Base-by-base conservation (phyloP, 2,329 filamentous ascomycete genomes). In the Berkeleyomyces rouxiae region DNA sequence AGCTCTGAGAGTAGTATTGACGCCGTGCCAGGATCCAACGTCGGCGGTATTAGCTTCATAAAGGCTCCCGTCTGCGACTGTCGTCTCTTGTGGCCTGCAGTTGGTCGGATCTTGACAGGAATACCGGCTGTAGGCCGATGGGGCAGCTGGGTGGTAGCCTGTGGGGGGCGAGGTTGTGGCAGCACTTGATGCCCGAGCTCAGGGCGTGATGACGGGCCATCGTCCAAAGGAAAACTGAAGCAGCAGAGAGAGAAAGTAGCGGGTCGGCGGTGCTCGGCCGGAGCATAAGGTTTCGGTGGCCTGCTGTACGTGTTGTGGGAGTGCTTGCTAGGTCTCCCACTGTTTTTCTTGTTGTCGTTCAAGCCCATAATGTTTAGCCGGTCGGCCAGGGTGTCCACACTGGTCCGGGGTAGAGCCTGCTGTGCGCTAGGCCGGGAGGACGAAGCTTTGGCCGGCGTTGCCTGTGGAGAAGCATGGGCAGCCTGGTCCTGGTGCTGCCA, bases 401-500 rank as follows among this genome's bases (percentile, higher is more conserved):
- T 96, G 42, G 83, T 86, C 60, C 88, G 79, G 63, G 82, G 78
- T 67, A 72, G 3, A 84, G 81, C 33, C 31, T 57, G 42, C 7
- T 16, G 40, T 42, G 36, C 31, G 31, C 11, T 6, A 13, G 58
- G 42, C 43, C 53, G 47, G 23, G 40, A 16, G 6, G 42, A 39
- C 4, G 39, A 43, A 36, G 31, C 23, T 39, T 53, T 64, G 5
- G 82, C 78, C 1, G 77, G 75, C 65, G 74, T 78, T 16, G 77
- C 77, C 53, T 71, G 72, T 1, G 77, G 71, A 7, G 78, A 77
- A 63, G 72, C 69, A 44, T 63, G 61, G 67, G 71, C 70, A 63
- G 89, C 89, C 73, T 99, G 93, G 63, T 93, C 89, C 71, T 88
- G 91, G 76, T 99, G 93, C 72, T 96, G 90, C 87, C 88, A 96